Conservation (phyloP, 495 filamentous ascomycete species). For the Delitschia confertaspora region DNA sequence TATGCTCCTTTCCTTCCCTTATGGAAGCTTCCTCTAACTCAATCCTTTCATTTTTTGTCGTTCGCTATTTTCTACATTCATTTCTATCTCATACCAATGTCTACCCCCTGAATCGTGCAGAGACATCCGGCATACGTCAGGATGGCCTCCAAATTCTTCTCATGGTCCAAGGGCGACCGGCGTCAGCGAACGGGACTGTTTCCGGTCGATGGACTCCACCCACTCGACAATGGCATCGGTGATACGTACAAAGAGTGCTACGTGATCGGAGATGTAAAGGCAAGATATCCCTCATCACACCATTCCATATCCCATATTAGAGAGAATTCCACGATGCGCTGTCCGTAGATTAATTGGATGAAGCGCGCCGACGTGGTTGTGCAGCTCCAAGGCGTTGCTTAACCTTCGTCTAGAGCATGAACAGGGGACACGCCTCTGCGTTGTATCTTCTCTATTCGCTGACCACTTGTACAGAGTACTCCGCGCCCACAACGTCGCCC, state of each 20-base stretch:
- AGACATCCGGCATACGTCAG: constrained; percentile 5
- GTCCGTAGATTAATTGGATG: constrained; percentile 24
- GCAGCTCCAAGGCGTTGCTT: constrained; percentile 19
- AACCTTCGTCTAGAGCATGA: constrained; percentile 16
- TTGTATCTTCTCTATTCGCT: constrained; percentile 25
- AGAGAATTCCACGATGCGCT: constrained; percentile 25
- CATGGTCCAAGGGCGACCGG: constrained; percentile 35
- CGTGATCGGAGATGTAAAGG: constrained; percentile 12
- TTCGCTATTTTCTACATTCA: neutral
- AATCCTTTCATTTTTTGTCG: neutral
- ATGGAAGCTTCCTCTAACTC: neutral
- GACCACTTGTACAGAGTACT: constrained; percentile 16
- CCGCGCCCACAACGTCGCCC: constrained; percentile 19
- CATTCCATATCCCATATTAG: neutral
- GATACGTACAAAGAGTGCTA: constrained; percentile 13
- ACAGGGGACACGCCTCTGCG: constrained; percentile 17
- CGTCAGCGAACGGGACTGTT: constrained; percentile 17
- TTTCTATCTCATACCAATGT: constrained; percentile 1
- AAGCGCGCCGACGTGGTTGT: constrained; percentile 27
- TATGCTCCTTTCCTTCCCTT: neutral
- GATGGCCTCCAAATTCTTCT: constrained; percentile 35
- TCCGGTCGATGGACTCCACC: constrained; percentile 8
- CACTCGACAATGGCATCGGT: constrained; percentile 19
- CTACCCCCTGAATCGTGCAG: neutral
- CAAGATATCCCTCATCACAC: constrained; percentile 12